These are phyloP conservation scores for Trichoderma sp. DNA, from an alignment of 2,329 filamentous ascomycete genomes.

Conservation along the genomic window DNA sequence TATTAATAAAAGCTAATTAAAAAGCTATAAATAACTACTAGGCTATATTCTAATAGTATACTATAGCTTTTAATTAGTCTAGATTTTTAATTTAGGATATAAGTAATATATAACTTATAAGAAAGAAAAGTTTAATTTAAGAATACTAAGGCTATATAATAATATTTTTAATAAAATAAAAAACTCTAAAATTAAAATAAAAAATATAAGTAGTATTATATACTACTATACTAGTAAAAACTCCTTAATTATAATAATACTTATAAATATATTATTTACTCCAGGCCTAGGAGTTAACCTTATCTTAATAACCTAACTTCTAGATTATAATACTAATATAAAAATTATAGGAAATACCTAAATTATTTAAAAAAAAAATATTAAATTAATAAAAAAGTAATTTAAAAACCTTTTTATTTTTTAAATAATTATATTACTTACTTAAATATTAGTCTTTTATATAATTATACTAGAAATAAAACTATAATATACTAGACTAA, in stretches of 20 bases:
- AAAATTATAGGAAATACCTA: too few relatives aligned
- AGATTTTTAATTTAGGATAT: neutral
- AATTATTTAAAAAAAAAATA: neutral
- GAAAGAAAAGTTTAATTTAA: neutral
- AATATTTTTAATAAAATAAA: constrained; percentile 28
- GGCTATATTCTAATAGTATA: neutral
- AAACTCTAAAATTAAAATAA: too few relatives aligned
- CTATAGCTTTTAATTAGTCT: neutral
- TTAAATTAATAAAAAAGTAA: neutral
- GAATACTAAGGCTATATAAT: neutral
- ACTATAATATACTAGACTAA: neutral
- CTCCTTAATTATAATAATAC: too few relatives aligned
- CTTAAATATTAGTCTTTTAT: neutral
- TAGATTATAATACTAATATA: too few relatives aligned
- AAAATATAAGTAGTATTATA: too few relatives aligned
- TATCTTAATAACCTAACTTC: too few relatives aligned
- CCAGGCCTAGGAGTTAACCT: too few relatives aligned
- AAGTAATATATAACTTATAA: neutral
- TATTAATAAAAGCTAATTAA: neutral
- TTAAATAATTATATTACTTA: neutral
- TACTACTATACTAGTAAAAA: too few relatives aligned
- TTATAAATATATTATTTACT: too few relatives aligned
- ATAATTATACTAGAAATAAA: neutral
- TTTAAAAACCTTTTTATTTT: neutral
- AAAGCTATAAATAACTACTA: neutral